Percentiles rank a stretch among this genome's conserved stretches.
Conservation (phyloP, 78 protist species). For the Pigoraptor vietnamica region DNA sequence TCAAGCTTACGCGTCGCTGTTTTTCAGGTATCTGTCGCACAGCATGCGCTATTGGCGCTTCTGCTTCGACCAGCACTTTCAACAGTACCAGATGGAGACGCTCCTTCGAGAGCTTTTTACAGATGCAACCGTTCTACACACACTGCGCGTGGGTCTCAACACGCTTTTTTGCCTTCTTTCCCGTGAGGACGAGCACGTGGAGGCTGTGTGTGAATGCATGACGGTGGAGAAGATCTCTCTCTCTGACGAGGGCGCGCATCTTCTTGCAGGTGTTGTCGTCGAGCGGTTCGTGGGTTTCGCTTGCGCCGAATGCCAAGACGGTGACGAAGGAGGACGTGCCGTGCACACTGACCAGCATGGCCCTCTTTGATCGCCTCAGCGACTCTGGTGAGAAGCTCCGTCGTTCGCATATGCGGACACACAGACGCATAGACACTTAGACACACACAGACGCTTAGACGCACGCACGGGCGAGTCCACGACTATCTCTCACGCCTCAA, state of each 20-base stretch:
- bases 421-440: too few species aligned
- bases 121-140: not conserved
- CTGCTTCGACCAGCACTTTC: not conserved
- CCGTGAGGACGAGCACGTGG: too few species aligned
- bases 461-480: too few species aligned
- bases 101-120: not conserved
- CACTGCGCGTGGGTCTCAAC: not conserved
- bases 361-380: not conserved
- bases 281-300: not conserved
- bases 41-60: not conserved
- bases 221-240: too few species aligned
- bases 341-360: not conserved
- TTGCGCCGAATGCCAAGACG: not conserved
- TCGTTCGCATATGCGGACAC: not conserved
- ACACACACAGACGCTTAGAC: too few species aligned
- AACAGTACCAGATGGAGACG: not conserved
- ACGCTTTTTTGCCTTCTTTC: not conserved
- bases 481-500: too few species aligned
- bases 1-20: too few species aligned
- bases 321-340: not conserved
- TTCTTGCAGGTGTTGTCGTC: not conserved
- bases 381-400: not conserved
- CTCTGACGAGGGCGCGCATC: not conserved
- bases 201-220: too few species aligned
- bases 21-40: not conserved